phyloP scores from a whole-genome alignment of 768 basidiomycete species.

The Gautieria morchelliformis region DNA sequence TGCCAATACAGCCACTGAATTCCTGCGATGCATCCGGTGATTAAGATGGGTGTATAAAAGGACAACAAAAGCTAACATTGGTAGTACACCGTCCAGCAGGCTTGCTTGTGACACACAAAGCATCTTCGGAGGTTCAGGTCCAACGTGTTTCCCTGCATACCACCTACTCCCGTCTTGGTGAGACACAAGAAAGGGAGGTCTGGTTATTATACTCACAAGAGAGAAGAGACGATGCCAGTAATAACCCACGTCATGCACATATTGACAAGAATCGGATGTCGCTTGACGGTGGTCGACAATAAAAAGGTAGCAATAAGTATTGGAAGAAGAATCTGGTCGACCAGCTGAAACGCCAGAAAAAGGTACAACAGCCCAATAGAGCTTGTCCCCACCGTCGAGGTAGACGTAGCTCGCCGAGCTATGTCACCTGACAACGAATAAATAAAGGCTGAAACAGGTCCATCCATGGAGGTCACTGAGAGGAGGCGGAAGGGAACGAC shows the following conservation, averaged over 20 bases:
- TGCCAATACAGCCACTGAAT: background rate
- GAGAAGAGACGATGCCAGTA: background rate
- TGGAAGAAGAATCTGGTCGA: constrained; percentile 2
- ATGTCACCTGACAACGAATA: no score
- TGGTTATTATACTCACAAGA: background rate
- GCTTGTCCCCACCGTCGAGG: background rate
- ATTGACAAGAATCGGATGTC: constrained; percentile 6
- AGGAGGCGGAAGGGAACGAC: no score
- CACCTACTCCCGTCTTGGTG: background rate
- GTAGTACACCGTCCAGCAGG: constrained; percentile 1
- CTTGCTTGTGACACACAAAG: constrained; percentile 7
- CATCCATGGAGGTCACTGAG: no score
- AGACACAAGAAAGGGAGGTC: background rate
- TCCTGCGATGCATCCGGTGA: background rate
- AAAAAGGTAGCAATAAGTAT: constrained; percentile 6
- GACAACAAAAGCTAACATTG: background rate
- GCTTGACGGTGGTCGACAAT: background rate
- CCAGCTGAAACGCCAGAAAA: constrained; percentile 6
- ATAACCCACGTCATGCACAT: constrained; percentile 8
- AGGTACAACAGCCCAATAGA: background rate
- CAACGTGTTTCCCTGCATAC: background rate
- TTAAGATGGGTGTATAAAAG: background rate
- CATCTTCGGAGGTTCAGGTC: constrained; percentile 1
- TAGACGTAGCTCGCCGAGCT: no score
- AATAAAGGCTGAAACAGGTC: no score